Conservation (phyloP, 148 eudicot species). For the Arbutus unedo region DNA sequence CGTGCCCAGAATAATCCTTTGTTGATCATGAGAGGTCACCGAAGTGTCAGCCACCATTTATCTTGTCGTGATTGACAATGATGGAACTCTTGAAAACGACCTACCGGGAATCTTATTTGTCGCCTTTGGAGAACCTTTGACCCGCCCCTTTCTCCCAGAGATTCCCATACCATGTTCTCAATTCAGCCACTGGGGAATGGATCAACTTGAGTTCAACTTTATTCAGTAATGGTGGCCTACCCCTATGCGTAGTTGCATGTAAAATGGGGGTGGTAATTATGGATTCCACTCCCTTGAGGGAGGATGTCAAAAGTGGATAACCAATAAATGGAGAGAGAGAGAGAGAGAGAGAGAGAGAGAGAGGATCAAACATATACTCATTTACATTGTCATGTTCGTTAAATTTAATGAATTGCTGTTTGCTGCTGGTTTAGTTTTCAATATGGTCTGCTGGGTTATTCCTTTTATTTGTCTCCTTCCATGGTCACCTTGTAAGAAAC, state of each 20-base stretch:
- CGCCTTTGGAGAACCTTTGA: slow-evolving; percentile 10
- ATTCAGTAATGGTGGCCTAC: background rate
- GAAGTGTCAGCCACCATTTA: slow-evolving; percentile 13
- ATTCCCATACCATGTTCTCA: slow-evolving; percentile 9
- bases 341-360: background rate
- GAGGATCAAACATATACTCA: slow-evolving; percentile 11
- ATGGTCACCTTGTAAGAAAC: no score
- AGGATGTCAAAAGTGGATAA: slow-evolving; percentile 28
- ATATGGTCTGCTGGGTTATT: background rate
- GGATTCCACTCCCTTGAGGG: slow-evolving; percentile 33
- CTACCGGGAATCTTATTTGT: no score
- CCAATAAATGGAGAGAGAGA: slow-evolving; percentile 24
- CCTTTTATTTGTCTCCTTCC: background rate
- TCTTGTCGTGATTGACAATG: slow-evolving; percentile 8
- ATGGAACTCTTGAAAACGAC: slow-evolving; percentile 15
- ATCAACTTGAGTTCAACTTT: slow-evolving; percentile 8
- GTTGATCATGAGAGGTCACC: background rate
- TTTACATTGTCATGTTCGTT: background rate
- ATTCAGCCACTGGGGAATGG: slow-evolving; percentile 9
- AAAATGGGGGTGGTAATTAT: slow-evolving; percentile 23
- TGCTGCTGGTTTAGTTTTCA: background rate
- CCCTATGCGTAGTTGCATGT: slow-evolving; percentile 10
- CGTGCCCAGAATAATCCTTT: background rate
- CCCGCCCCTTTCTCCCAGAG: slow-evolving; percentile 12
- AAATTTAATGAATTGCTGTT: background rate